These are phyloP conservation scores for Phialophora macrospora DNA, from an alignment of 2,329 filamentous ascomycete species.

Conservation along the genomic window DNA sequence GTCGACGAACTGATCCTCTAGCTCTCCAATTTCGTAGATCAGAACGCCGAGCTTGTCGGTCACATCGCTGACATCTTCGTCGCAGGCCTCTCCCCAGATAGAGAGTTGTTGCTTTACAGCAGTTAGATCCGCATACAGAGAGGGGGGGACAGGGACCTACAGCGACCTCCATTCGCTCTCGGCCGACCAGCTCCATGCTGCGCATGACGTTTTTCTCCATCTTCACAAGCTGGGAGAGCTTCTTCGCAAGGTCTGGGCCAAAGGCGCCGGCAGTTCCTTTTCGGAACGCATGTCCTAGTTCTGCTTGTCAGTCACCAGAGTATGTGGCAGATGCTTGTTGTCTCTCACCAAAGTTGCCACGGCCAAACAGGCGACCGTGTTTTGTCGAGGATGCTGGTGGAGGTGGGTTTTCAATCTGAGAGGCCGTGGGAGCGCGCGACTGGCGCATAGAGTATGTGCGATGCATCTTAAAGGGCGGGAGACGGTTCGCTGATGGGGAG, in stretches of 20 bases:
- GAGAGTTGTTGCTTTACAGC: slow-evolving; percentile 87
- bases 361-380: slow-evolving; percentile 85
- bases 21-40: slow-evolving; percentile 97
- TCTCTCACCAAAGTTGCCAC: slow-evolving; percentile 76
- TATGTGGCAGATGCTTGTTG: slow-evolving; percentile 3
- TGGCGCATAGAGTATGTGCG: slow-evolving; percentile 99
- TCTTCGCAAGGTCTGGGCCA: slow-evolving; percentile 89
- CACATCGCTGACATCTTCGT: slow-evolving; percentile 97
- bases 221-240: slow-evolving; percentile 96
- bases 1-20: slow-evolving; percentile 98
- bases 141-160: slow-evolving; percentile 62
- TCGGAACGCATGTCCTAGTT: slow-evolving; percentile 65
- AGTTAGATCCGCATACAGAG: slow-evolving; percentile 20
- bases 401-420: slow-evolving; percentile 87
- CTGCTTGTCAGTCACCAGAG: slow-evolving; percentile 23
- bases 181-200: slow-evolving; percentile 90
- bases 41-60: slow-evolving; percentile 98
- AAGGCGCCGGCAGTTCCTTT: slow-evolving; percentile 59
- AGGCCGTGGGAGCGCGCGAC: slow-evolving; percentile 92
- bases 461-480: slow-evolving; percentile 70
- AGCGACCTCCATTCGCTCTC: slow-evolving; percentile 97
- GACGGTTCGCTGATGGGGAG: slow-evolving; percentile 3
- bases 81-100: slow-evolving; percentile 92
- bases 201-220: slow-evolving; percentile 99
- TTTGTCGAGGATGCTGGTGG: slow-evolving; percentile 92